Base-by-base conservation (phyloP, 192 early-diverging fungal species). In the Podila epicladia region DNA sequence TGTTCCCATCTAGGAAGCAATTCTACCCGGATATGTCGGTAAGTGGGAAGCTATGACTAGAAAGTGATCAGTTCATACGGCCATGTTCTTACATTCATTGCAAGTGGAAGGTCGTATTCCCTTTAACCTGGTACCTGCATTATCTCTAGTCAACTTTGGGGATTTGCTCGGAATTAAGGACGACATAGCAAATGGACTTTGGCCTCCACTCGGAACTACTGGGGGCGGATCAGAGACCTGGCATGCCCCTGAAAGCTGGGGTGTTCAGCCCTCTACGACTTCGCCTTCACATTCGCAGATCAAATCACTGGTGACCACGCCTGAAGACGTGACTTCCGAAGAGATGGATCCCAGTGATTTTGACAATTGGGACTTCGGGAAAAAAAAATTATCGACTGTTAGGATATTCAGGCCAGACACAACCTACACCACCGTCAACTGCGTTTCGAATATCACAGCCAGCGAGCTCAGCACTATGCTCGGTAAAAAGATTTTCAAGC, bases 401-500 rank as follows among this genome's bases (percentile, higher is more conserved):
- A 90, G 94, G 24, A 91, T 96, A 12, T 55, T 55, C 24, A n/a
- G 53, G 24, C 53, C 53, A 3, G 53, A 55, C 53, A 55, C 53
- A 11, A 55, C 53, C n/a, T 55, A 55, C 53, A 55, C 53, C 20
- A 55, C 53, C 0, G 89, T 97, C 33, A 89, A 89, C 64, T 92
- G 90, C 41, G 87, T 86, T 9, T 82, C 93, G 28, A 87, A 87
- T 24, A 91, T 94, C 9, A 91, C 93, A 0, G 90, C 94, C 5
- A 86, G 85, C 20, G 95, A 97, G 58, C 78, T 97, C 48, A 87
- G 94, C 68, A 83, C 88, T 32, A 91, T 91, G 66, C 84, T 95
- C 12, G 88, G 92, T n/a, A 93, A 91, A 76, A 97, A 97, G 77
- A 95, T 94, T 66, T 93, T 95, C 69, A 89, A 96, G 45, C 83